Evolutionary conservation across 768 basidiomycete species (phyloP).

Genomic region (Trametes coccinea): DNA sequence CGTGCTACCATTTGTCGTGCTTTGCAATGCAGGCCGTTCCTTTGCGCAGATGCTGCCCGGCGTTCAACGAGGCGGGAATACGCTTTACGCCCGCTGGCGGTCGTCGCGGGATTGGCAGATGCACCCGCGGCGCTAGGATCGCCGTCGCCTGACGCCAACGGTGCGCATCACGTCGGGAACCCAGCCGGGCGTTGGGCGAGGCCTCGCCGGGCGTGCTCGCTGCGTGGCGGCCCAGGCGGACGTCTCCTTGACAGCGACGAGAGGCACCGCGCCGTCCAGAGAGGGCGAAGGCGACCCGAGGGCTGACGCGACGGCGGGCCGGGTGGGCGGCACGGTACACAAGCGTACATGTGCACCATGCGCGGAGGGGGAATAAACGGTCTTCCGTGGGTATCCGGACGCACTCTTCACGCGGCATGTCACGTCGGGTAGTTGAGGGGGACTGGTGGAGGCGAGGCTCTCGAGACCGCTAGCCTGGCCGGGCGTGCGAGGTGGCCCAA

Average conservation of each 20-base stretch:
- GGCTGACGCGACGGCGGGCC: not conserved
- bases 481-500: not conserved
- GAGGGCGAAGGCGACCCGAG: constrained; percentile 4
- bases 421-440: constrained; percentile 13
- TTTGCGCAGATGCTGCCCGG: not conserved
- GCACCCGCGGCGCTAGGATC: constrained; percentile 10
- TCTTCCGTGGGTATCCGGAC: not conserved
- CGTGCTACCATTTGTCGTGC: constrained; percentile 11
- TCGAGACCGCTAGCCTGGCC: not conserved
- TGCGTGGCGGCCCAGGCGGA: not conserved
- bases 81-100: not conserved
- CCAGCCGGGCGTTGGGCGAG: not conserved
- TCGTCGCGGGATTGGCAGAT: not conserved
- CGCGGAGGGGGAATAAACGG: constrained; percentile 2
- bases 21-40: constrained; percentile 6
- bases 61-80: not conserved
- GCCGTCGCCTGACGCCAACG: not conserved
- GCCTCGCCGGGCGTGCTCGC: not conserved
- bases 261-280: not conserved
- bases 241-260: constrained; percentile 15
- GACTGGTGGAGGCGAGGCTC: not conserved
- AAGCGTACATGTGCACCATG: not conserved
- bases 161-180: not conserved
- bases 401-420: constrained; percentile 12
- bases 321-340: not conserved